Evolutionary conservation across 2,329 filamentous ascomycete species (phyloP), one percentile per base, ranked within the genome.

Genomic region (Xylaria sp.): DNA sequence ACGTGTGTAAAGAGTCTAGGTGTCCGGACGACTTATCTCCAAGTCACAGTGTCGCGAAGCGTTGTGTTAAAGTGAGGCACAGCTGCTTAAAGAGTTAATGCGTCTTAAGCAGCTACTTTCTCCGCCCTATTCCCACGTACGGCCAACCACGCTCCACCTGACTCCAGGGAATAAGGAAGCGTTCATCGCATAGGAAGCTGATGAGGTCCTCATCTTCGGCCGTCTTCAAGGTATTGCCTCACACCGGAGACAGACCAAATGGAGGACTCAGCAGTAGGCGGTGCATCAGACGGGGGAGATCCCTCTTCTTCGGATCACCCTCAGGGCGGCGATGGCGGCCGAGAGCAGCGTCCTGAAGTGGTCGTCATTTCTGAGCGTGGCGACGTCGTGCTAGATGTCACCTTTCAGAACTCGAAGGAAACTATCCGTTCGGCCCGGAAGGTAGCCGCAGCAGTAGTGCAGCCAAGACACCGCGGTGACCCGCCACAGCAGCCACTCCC

Each of bases 301-400:
- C 50, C 74, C 25, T 56, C 74, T 23, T 65, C 74, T 28, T 63
- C 69, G 18, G 69, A 73, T 7, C 64, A 69, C n/a, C 66, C 68
- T 15, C 44, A 41, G 46, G 20, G 39, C 41, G 32, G 41, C 25
- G 55, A 37, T 18, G 46, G 46, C 46, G 46, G n/a, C n/a, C 8
- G 20, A n/a, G 56, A 39, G n/a, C 68, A 74, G 64, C 74, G 78
- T 52, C 76, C 78, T 52, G 74, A 77, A 37, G 76, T 88, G 63
- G 78, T 89, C 52, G 81, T 84, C 39, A 86, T 93, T 59, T 85
- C 85, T 25, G 73, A 83, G 3, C 80, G 82, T 18, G 92, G 92
- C 44, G 89, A 94, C 75, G 79, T 93, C 23, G 78, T 94, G 39
- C 84, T 94, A 15, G 85, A 90, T 70, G 86, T 93, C 44, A 85